phyloP scores from a whole-genome alignment of 2,329 filamentous ascomycete species.

The Exophiala lecanii-corni region DNA sequence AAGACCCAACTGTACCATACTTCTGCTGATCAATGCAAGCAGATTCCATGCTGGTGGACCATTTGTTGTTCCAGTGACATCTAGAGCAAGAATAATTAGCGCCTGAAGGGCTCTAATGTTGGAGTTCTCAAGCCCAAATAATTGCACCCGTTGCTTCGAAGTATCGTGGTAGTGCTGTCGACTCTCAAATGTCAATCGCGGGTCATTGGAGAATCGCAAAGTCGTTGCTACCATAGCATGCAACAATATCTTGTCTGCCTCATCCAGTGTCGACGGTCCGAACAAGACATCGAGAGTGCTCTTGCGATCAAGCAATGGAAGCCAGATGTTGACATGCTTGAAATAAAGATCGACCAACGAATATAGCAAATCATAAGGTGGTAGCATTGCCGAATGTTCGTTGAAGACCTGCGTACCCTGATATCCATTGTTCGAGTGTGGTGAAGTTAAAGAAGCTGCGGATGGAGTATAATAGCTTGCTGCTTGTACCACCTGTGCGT shows the following conservation, averaged over 20 bases:
- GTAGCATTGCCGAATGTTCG: conserved; percentile 46
- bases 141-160: conserved; percentile 78
- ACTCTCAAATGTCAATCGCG: conserved; percentile 66
- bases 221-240: conserved; percentile 88
- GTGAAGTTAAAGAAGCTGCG: conserved; percentile 24
- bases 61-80: conserved; percentile 80
- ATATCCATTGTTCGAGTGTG: conserved; percentile 20
- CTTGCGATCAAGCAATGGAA: conserved; percentile 81
- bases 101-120: conserved; percentile 85
- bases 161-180: conserved; percentile 70
- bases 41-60: conserved; percentile 91
- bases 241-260: conserved; percentile 75
- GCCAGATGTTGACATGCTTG: conserved; percentile 77
- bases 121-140: conserved; percentile 85
- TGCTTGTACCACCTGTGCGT: conserved; percentile 12
- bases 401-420: conserved; percentile 18
- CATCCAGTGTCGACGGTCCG: conserved; percentile 62
- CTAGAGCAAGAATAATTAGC: conserved; percentile 77
- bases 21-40: conserved; percentile 80
- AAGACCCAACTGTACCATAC: conserved; percentile 80
- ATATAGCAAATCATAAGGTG: conserved; percentile 70
- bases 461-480: conserved; percentile 24
- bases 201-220: conserved; percentile 75
- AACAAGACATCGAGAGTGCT: conserved; percentile 79
- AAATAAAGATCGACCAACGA: conserved; percentile 72